These are phyloP conservation scores for Talaromyces ruber DNA, from an alignment of 495 filamentous ascomycete species.

Conservation along the genomic window DNA sequence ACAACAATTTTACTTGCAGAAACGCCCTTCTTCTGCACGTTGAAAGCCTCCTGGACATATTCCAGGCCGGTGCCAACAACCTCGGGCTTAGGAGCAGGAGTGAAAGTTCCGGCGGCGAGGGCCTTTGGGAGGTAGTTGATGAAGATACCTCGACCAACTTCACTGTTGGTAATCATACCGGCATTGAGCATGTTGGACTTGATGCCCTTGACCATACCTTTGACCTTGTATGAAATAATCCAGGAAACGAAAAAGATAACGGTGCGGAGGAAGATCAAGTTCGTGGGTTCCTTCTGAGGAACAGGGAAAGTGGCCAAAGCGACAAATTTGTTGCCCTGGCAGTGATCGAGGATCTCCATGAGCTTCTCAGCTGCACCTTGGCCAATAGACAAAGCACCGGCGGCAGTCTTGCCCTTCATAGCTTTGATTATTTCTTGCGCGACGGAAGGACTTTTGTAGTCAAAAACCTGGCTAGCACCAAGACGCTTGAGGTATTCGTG, in stretches of 20 bases:
- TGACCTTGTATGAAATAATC: conserved; percentile 9
- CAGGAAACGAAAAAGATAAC: conserved; percentile 4
- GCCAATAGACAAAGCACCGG: conserved; percentile 5
- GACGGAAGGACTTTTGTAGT: conserved; percentile 31
- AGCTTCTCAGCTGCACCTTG: conserved; percentile 5
- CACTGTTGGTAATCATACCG: conserved; percentile 4
- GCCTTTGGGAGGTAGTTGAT: conserved; percentile 5
- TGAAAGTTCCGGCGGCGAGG: conserved; percentile 5
- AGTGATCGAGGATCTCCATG: conserved; percentile 1
- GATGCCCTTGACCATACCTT: conserved; percentile 7
- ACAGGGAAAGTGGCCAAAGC: conserved; percentile 2
- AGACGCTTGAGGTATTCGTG: conserved; percentile 33
- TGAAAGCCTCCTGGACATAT: conserved; percentile 1
- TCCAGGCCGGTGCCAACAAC: conserved; percentile 1
- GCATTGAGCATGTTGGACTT: conserved; percentile 3
- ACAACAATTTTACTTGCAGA: conserved; percentile 6
- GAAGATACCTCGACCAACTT: conserved; percentile 1
- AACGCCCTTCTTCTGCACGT: conserved; percentile 12
- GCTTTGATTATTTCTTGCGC: conserved; percentile 10
- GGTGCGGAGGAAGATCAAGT: conserved; percentile 3
- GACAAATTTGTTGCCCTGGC: conserved; percentile 7
- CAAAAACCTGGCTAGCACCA: conserved; percentile 36
- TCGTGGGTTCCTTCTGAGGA: conserved; percentile 8
- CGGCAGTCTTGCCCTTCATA: conserved; percentile 1
- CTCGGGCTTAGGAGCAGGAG: conserved; percentile 4